Conservation (phyloP, 2,329 filamentous ascomycete species). For the Dactylellina drechsleri region DNA sequence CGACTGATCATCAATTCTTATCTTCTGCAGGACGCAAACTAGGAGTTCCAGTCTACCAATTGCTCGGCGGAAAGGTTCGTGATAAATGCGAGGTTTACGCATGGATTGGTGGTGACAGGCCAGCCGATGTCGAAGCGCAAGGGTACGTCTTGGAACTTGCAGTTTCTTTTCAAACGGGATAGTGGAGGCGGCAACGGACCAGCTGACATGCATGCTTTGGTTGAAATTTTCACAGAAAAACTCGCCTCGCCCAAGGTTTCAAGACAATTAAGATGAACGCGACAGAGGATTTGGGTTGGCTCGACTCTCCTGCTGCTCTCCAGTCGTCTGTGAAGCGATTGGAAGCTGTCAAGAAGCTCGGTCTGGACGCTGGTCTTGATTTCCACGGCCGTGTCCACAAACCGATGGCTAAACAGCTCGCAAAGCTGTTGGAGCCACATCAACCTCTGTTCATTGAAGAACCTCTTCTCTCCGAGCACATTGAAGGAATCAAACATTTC, state of each 20-base stretch:
- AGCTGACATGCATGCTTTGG: slow-evolving; percentile 33
- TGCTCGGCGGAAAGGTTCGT: slow-evolving; percentile 79
- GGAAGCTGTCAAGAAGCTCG: slow-evolving; percentile 74
- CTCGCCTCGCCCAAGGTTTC: slow-evolving; percentile 71
- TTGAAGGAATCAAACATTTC: slow-evolving; percentile 72
- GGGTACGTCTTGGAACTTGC: slow-evolving; percentile 64
- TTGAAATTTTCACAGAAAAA: slow-evolving; percentile 63
- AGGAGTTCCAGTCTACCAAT: slow-evolving; percentile 75
- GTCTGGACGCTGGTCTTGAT: slow-evolving; percentile 78
- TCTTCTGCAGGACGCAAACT: slow-evolving; percentile 66
- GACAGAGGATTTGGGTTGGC: slow-evolving; percentile 78
- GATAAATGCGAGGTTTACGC: slow-evolving; percentile 77
- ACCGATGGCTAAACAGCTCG: slow-evolving; percentile 83
- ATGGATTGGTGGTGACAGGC: slow-evolving; percentile 81
- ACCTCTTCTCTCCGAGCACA: slow-evolving; percentile 75
- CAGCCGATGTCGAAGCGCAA: slow-evolving; percentile 72
- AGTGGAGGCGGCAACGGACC: background rate
- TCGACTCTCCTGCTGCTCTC: slow-evolving; percentile 75
- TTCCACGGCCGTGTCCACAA: slow-evolving; percentile 82
- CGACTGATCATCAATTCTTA: slow-evolving; percentile 26
- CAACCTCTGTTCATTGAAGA: slow-evolving; percentile 81
- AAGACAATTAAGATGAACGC: slow-evolving; percentile 81
- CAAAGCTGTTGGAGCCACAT: slow-evolving; percentile 73
- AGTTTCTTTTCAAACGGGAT: background rate
- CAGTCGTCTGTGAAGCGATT: slow-evolving; percentile 74